phyloP scores from a whole-genome alignment of 164 flowering plant species.

The Vitis rotundifolia region DNA sequence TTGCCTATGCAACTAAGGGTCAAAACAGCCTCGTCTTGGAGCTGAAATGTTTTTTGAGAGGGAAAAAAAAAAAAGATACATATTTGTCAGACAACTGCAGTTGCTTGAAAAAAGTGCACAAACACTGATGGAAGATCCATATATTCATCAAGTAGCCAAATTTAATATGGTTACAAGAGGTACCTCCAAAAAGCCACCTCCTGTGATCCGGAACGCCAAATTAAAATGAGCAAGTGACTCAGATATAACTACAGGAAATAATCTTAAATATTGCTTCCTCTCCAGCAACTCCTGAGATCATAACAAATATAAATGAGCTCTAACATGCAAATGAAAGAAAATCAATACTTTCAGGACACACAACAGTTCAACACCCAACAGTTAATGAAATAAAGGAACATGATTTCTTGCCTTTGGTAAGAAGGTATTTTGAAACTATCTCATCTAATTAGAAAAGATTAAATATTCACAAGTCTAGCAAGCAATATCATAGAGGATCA shows the following conservation, averaged over 20 bases:
- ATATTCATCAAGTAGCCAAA: not conserved
- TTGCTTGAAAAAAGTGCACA: not conserved
- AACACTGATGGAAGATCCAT: not conserved
- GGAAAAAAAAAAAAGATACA: slow-evolving; percentile 2
- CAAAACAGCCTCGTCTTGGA: slow-evolving; percentile 73
- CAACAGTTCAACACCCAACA: not conserved
- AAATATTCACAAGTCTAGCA: too few species aligned
- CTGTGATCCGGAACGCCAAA: slow-evolving; percentile 71
- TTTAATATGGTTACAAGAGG: not conserved
- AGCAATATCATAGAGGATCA: too few species aligned
- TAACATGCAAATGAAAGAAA: not conserved
- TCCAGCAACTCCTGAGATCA: slow-evolving; percentile 49
- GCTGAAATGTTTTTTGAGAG: slow-evolving; percentile 38
- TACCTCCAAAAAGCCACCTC: slow-evolving; percentile 72
- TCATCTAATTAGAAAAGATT: too few species aligned
- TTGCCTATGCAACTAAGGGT: slow-evolving; percentile 60
- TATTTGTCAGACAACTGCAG: not conserved
- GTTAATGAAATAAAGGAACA: too few species aligned
- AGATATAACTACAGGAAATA: slow-evolving; percentile 63
- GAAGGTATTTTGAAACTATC: too few species aligned
- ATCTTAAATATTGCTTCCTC: slow-evolving; percentile 41
- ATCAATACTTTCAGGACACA: not conserved
- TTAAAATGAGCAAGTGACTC: slow-evolving; percentile 58
- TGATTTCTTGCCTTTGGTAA: too few species aligned
- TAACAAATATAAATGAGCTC: not conserved